Conservation (phyloP, 768 basidiomycete genomes). For the Exsudoporus frostii region DNA sequence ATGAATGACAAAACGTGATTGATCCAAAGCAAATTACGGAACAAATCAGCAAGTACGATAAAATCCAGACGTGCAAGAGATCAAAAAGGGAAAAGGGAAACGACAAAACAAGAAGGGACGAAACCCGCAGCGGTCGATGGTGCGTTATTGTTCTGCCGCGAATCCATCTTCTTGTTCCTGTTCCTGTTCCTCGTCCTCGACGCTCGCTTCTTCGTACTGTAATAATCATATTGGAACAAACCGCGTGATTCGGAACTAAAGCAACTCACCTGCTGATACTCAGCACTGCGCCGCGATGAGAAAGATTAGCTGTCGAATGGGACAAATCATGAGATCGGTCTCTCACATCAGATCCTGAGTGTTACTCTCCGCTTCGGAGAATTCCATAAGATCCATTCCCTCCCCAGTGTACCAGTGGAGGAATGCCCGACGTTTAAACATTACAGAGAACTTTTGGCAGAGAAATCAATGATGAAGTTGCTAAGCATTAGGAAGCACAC, state of each 20-base stretch:
- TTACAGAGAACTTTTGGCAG: slow-evolving; percentile 56
- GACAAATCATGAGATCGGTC: background rate
- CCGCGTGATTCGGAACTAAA: background rate
- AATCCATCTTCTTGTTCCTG: slow-evolving; percentile 33
- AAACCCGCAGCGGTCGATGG: background rate
- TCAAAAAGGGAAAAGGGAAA: background rate
- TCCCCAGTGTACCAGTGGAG: slow-evolving; percentile 90
- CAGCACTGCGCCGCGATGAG: slow-evolving; percentile 50
- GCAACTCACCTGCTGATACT: slow-evolving; percentile 76
- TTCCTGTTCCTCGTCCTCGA: slow-evolving; percentile 40
- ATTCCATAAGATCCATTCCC: slow-evolving; percentile 85
- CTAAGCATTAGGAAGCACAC: slow-evolving; percentile 9
- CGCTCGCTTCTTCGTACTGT: slow-evolving; percentile 60
- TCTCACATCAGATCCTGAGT: slow-evolving; percentile 75
- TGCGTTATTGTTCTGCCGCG: slow-evolving; percentile 30
- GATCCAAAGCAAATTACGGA: slow-evolving; percentile 19
- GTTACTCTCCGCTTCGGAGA: slow-evolving; percentile 86
- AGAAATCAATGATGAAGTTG: background rate
- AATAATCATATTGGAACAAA: background rate
- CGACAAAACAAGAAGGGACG: background rate
- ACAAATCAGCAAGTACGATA: slow-evolving; percentile 17
- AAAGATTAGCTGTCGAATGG: slow-evolving; percentile 4
- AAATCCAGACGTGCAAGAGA: slow-evolving; percentile 1
- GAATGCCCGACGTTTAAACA: slow-evolving; percentile 86
- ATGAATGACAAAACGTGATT: slow-evolving; percentile 3